Conservation (phyloP, 2,329 filamentous ascomycete species). For the Epichloe coenophiala region DNA sequence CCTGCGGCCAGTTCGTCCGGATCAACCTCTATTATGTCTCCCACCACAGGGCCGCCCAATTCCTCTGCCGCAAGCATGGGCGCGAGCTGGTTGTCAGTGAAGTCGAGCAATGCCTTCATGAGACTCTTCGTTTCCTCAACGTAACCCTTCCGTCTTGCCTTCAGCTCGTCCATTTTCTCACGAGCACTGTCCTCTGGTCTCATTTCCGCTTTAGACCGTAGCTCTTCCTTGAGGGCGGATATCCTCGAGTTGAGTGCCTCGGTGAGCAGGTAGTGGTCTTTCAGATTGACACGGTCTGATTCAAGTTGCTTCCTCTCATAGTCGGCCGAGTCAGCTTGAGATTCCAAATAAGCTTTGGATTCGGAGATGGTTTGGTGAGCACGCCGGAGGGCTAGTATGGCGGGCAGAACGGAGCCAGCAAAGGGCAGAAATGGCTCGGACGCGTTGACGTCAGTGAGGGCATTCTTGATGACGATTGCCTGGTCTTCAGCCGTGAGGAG, state of each 20-base stretch:
- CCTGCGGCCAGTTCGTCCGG: slow-evolving; percentile 44
- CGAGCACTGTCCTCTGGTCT: slow-evolving; percentile 46
- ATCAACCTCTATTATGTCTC: slow-evolving; percentile 54
- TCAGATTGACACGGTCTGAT: slow-evolving; percentile 33
- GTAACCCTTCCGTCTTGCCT: slow-evolving; percentile 43
- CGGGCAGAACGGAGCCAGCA: slow-evolving; percentile 54
- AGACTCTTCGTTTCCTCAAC: slow-evolving; percentile 47
- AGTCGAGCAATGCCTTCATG: slow-evolving; percentile 50
- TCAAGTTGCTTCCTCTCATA: slow-evolving; percentile 34
- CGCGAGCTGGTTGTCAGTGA: slow-evolving; percentile 58
- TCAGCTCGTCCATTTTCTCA: slow-evolving; percentile 49
- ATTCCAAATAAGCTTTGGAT: slow-evolving; percentile 43
- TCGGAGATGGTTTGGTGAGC: slow-evolving; percentile 51
- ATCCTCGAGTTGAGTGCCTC: slow-evolving; percentile 44
- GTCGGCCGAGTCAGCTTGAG: slow-evolving; percentile 29
- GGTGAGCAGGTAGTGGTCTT: slow-evolving; percentile 42
- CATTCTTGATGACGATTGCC: slow-evolving; percentile 40
- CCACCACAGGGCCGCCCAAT: slow-evolving; percentile 69
- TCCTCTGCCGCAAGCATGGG: slow-evolving; percentile 72
- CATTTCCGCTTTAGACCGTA: slow-evolving; percentile 43
- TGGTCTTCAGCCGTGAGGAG: slow-evolving; percentile 18
- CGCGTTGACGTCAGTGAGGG: slow-evolving; percentile 50
- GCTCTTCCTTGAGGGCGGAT: slow-evolving; percentile 40
- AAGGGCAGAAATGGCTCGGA: slow-evolving; percentile 53
- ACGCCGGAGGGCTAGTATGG: slow-evolving; percentile 56